Percentiles rank a stretch among this genome's conserved stretches.
Evolutionary conservation across 169 alveolate genomes (phyloP).

Genomic region (Cyclospora cayetanensis): DNA sequence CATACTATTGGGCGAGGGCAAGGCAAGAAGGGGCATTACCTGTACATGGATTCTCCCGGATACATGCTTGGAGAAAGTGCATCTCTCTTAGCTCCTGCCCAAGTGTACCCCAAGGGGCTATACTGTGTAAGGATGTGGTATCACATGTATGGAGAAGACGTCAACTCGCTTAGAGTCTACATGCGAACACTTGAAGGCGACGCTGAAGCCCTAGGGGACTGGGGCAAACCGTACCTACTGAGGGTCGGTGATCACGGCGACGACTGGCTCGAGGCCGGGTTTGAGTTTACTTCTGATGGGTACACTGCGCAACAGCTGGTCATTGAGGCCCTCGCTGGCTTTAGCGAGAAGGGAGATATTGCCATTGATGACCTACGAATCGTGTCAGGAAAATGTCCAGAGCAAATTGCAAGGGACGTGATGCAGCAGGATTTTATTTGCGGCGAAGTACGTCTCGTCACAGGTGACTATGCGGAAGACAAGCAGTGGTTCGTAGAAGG

Average conservation of each 20-base stretch:
- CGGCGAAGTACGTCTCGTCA: conserved; percentile 80
- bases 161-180: conserved; percentile 76
- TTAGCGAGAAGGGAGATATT: conserved; percentile 77
- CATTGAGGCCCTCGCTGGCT: conserved; percentile 78
- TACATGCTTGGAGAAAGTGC: conserved; percentile 80
- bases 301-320: conserved; percentile 74
- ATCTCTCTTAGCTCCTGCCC: conserved; percentile 72
- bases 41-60: conserved; percentile 78
- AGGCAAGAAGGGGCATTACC: conserved; percentile 67
- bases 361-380: conserved; percentile 77
- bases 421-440: conserved; percentile 70
- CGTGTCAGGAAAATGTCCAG: conserved; percentile 74
- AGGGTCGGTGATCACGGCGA: conserved; percentile 80
- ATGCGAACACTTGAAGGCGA: conserved; percentile 63
- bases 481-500: conserved; percentile 81
- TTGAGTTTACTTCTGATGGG: conserved; percentile 76
- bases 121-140: conserved; percentile 75
- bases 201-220: conserved; percentile 63
- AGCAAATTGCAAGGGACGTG: conserved; percentile 56
- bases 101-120: conserved; percentile 74
- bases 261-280: conserved; percentile 78
- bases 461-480: conserved; percentile 75
- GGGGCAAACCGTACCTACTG: conserved; percentile 78
- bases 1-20: conserved; percentile 73
- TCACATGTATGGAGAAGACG: conserved; percentile 80